Evolutionary conservation across 208 protist species (phyloP).

Genomic region (Acanthamoeba culbertsoni): DNA sequence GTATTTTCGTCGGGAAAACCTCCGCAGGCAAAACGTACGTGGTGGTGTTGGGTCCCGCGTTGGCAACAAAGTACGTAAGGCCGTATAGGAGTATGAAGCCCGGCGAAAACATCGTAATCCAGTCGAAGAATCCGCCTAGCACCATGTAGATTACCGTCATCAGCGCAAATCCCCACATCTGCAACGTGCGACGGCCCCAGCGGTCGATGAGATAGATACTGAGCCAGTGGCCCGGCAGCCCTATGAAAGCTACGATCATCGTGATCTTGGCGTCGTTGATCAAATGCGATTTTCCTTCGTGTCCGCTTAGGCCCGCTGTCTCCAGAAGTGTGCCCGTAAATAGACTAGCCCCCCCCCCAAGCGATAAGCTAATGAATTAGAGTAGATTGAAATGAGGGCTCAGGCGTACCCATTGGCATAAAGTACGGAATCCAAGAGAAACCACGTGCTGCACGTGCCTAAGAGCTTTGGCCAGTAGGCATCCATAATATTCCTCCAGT

Average conservation of each 20-base stretch:
- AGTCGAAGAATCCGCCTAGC: constrained; percentile 62
- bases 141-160: constrained; percentile 68
- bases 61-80: constrained; percentile 82
- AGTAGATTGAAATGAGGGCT: constrained; percentile 62
- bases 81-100: constrained; percentile 79
- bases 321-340: constrained; percentile 13
- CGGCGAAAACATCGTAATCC: constrained; percentile 35
- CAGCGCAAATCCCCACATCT: constrained; percentile 72
- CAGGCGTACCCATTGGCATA: constrained; percentile 80
- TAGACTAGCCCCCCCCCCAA: neutral
- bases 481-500: neutral
- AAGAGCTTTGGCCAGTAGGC: constrained; percentile 62
- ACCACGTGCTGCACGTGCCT: constrained; percentile 81
- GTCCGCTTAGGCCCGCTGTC: neutral
- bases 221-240: constrained; percentile 75
- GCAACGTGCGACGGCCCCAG: constrained; percentile 65
- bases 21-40: constrained; percentile 84
- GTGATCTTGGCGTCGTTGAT: neutral
- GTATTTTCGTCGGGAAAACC: constrained; percentile 76
- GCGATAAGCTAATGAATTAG: neutral
- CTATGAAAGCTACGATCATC: constrained; percentile 55
- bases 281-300: constrained; percentile 23
- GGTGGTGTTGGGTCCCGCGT: constrained; percentile 83
- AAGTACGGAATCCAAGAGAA: constrained; percentile 82
- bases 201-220: constrained; percentile 69